phyloP scores from a whole-genome alignment of 495 filamentous ascomycete genomes.

The Baudoinia panamericana region DNA sequence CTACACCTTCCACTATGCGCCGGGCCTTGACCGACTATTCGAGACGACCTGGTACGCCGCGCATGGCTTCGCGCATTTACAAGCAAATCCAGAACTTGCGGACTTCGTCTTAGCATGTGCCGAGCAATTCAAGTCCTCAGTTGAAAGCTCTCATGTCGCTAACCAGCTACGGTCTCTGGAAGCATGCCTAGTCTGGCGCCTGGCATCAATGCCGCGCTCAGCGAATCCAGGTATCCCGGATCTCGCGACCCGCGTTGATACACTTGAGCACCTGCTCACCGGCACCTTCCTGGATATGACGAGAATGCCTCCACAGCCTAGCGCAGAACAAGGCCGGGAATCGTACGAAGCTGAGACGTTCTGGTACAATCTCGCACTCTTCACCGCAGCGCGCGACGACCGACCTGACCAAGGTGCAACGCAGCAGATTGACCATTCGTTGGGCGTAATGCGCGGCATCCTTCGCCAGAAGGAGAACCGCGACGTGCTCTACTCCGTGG shows the following conservation, averaged over 20 bases:
- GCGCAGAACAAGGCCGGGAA: slow-evolving; percentile 31
- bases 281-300: slow-evolving; percentile 50
- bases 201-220: slow-evolving; percentile 24
- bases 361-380: slow-evolving; percentile 63
- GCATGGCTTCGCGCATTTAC: slow-evolving; percentile 41
- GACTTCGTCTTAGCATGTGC: slow-evolving; percentile 22
- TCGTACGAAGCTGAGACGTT: slow-evolving; percentile 58
- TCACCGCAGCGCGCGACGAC: slow-evolving; percentile 54
- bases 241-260: slow-evolving; percentile 50
- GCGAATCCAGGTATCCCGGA: slow-evolving; percentile 28
- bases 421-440: slow-evolving; percentile 49
- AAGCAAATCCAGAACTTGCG: slow-evolving; percentile 26
- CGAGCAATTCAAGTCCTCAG: slow-evolving; percentile 48
- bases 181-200: slow-evolving; percentile 28
- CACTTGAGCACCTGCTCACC: slow-evolving; percentile 62
- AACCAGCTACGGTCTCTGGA: slow-evolving; percentile 23
- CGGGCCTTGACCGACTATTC: slow-evolving; percentile 64
- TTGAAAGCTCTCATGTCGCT: slow-evolving; percentile 20
- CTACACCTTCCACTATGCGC: slow-evolving; percentile 62
- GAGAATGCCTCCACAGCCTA: slow-evolving; percentile 31
- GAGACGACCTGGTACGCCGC: slow-evolving; percentile 72
- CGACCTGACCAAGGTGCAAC: slow-evolving; percentile 32
- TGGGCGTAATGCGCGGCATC: slow-evolving; percentile 48
- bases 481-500: slow-evolving; percentile 84
- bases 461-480: slow-evolving; percentile 72